Evolutionary conservation across 1,139 yeast species (phyloP).

Genomic region (Yamadazyma triangularis): DNA sequence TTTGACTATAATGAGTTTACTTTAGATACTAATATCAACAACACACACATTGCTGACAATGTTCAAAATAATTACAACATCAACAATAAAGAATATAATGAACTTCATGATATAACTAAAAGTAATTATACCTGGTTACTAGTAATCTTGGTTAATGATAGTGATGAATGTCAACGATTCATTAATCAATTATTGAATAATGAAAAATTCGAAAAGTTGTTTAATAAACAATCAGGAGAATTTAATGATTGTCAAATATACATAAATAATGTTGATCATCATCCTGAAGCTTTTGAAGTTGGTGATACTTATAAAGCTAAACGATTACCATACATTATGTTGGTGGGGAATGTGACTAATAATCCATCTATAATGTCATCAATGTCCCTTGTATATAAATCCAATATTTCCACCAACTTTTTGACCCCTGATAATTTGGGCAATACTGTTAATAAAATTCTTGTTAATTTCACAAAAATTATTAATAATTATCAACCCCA

Average conservation of each 20-base stretch:
- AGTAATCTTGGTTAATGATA: conserved; percentile 36
- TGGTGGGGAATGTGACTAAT: conserved; percentile 49
- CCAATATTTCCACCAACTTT: conserved; percentile 25
- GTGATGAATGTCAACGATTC: conserved; percentile 22
- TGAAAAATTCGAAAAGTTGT: conserved; percentile 24
- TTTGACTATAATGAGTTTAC: conserved; percentile 7
- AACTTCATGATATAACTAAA: conserved; percentile 37
- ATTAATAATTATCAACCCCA: conserved; percentile 48
- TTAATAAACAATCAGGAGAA: conserved; percentile 31
- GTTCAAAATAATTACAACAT: no score
- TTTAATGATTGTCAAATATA: conserved; percentile 39
- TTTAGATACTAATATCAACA: neutral
- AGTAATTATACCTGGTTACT: conserved; percentile 42
- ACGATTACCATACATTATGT: conserved; percentile 41
- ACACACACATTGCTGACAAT: no score
- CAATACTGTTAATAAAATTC: conserved; percentile 22
- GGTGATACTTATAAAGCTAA: conserved; percentile 39
- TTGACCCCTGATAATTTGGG: conserved; percentile 15
- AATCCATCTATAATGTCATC: conserved; percentile 46
- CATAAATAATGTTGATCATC: conserved; percentile 30
- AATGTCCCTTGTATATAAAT: conserved; percentile 48
- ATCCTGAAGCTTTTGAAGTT: conserved; percentile 51
- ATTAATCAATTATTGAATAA: conserved; percentile 23
- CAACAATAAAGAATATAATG: conserved; percentile 31
- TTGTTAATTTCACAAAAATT: conserved; percentile 29